Conservation (phyloP, 306 rosid species). For the Corylus heterophylla region DNA sequence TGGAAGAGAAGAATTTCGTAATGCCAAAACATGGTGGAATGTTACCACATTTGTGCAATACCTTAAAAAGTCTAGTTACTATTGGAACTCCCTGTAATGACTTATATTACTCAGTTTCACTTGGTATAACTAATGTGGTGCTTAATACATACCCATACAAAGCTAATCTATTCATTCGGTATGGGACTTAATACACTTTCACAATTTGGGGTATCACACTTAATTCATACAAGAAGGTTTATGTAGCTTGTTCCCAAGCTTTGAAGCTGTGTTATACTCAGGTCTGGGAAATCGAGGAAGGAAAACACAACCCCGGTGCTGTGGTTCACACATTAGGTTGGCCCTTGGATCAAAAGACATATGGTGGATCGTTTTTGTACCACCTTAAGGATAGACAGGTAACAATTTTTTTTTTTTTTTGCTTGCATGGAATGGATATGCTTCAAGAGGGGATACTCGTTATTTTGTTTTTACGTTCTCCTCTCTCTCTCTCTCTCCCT, state of each 20-base stretch:
- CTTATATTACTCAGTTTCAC: too few relatives aligned
- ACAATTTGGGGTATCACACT: background rate
- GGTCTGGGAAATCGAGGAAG: conserved; percentile 94
- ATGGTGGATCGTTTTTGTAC: conserved; percentile 95
- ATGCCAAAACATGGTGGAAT: too few relatives aligned
- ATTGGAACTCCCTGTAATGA: too few relatives aligned
- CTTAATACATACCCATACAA: too few relatives aligned
- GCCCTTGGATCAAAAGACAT: conserved; percentile 89
- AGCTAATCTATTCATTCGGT: too few relatives aligned
- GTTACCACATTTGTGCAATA: too few relatives aligned
- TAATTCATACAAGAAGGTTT: background rate
- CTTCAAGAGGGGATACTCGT: background rate
- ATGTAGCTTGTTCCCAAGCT: conserved; percentile 6
- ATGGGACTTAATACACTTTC: too few relatives aligned
- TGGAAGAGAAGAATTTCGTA: background rate
- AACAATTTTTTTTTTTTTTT: conserved; percentile 7
- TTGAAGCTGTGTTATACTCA: conserved; percentile 24
- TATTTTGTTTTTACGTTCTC: background rate
- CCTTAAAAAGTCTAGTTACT: too few relatives aligned
- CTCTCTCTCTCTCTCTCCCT: background rate
- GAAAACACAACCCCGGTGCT: conserved; percentile 78
- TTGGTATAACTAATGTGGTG: too few relatives aligned
- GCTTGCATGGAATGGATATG: background rate
- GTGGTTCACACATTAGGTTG: conserved; percentile 94
- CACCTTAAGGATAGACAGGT: conserved; percentile 94